A percentile compares a stretch with the other conserved stretches of the same genome.
These are phyloP conservation scores for Pogostemon cablin DNA, from an alignment of 257 asterid genomes.

Conservation along the genomic window DNA sequence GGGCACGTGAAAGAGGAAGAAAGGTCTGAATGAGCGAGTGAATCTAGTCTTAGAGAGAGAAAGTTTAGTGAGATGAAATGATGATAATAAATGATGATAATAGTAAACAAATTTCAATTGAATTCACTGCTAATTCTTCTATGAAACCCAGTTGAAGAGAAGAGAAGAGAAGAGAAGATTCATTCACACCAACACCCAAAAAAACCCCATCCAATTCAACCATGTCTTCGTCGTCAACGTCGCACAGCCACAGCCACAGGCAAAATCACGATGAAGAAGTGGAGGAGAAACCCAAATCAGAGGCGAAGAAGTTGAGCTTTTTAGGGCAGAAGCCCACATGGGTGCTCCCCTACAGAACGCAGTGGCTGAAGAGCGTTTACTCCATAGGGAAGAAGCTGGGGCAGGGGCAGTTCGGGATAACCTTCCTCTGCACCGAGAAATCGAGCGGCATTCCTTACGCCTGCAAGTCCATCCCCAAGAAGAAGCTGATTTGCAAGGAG, in stretches of 20 bases:
- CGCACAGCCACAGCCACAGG: constrained; percentile 38
- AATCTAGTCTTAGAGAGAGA: constrained; percentile 33
- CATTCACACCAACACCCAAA: constrained; percentile 23
- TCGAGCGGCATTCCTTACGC: constrained; percentile 53
- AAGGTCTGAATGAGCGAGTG: not conserved
- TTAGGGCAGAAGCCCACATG: constrained; percentile 46
- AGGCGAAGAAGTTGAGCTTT: constrained; percentile 47
- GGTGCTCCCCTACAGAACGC: constrained; percentile 66
- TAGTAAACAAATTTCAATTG: constrained; percentile 19
- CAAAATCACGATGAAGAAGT: constrained; percentile 27
- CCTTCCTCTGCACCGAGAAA: constrained; percentile 63
- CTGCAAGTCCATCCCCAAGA: constrained; percentile 68
- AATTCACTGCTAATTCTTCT: not conserved
- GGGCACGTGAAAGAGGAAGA: not conserved
- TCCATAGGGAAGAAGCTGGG: constrained; percentile 66
- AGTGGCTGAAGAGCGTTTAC: constrained; percentile 48
- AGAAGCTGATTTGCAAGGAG: constrained; percentile 61
- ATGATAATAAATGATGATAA: not conserved
- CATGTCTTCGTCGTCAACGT: constrained; percentile 49
- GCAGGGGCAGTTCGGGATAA: constrained; percentile 68
- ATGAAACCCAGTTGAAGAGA: constrained; percentile 15
- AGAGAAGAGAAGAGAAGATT: not conserved
- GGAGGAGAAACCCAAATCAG: constrained; percentile 42
- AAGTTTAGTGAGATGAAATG: constrained; percentile 23
- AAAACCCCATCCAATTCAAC: not conserved